phyloP scores from a whole-genome alignment of 2,329 filamentous ascomycete genomes.

The Pseudocercospora cruenta region DNA sequence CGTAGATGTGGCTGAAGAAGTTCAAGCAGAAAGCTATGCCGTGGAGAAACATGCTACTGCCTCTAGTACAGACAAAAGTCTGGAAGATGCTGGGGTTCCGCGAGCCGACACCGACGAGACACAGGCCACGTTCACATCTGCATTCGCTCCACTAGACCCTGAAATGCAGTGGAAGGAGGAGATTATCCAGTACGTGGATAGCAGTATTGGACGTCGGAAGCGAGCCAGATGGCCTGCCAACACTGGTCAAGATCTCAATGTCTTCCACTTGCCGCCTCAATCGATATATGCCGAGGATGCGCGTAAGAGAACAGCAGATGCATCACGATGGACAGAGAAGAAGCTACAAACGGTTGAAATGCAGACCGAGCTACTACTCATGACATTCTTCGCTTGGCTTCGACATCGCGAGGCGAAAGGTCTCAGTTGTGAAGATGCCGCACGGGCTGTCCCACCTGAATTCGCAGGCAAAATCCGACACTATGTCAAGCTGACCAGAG shows the following conservation, averaged over 20 bases:
- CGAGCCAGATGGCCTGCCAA: slow-evolving; percentile 44
- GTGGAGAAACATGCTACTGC: not conserved
- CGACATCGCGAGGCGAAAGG: slow-evolving; percentile 17
- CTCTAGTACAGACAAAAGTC: not conserved
- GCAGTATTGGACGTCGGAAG: slow-evolving; percentile 9
- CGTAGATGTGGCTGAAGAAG: not conserved
- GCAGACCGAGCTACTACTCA: slow-evolving; percentile 45
- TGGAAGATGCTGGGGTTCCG: not conserved
- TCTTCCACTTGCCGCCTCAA: slow-evolving; percentile 44
- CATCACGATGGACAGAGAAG: slow-evolving; percentile 44
- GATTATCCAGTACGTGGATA: slow-evolving; percentile 27
- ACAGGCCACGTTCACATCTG: not conserved
- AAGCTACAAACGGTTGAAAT: slow-evolving; percentile 49
- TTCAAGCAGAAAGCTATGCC: not conserved
- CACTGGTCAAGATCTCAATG: slow-evolving; percentile 38
- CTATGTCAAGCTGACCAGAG: not conserved
- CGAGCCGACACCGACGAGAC: not conserved
- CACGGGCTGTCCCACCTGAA: slow-evolving; percentile 28
- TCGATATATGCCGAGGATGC: slow-evolving; percentile 48
- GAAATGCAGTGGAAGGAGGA: slow-evolving; percentile 24
- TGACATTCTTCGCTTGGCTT: slow-evolving; percentile 39
- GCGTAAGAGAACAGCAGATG: slow-evolving; percentile 37
- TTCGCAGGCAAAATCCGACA: slow-evolving; percentile 26
- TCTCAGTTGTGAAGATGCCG: slow-evolving; percentile 22
- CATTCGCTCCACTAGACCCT: not conserved